Conservation (phyloP, 345 rosid species). For the Odontarrhena argentea region DNA sequence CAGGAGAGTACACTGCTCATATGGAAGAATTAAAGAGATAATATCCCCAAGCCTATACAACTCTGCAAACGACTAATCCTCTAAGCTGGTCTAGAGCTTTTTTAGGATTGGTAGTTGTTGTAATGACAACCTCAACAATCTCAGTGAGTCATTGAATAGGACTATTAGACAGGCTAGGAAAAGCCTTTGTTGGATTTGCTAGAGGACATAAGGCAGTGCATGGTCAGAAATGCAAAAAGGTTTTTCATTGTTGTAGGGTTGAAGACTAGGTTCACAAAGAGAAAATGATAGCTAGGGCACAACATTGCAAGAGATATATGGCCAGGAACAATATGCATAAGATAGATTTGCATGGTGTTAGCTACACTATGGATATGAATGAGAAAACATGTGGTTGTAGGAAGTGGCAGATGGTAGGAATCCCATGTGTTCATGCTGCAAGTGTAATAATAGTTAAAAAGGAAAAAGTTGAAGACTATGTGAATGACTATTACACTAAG, state of each 20-base stretch:
- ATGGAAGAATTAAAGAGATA: background rate
- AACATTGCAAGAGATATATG: background rate
- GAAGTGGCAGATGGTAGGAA: background rate
- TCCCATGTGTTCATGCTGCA: background rate
- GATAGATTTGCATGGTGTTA: background rate
- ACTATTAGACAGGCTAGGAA: background rate
- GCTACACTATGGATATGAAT: background rate
- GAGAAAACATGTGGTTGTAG: background rate
- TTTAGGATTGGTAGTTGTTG: background rate
- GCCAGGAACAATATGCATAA: background rate
- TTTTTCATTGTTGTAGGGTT: background rate
- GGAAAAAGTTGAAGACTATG: background rate
- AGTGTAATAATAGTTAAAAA: background rate
- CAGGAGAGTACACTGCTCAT: background rate
- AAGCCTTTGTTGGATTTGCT: background rate
- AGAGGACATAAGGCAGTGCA: background rate
- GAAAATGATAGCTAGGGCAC: background rate
- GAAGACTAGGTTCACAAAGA: background rate
- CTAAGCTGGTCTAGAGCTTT: background rate
- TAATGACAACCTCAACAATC: constrained; percentile 9
- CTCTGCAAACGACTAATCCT: background rate
- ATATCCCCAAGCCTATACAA: background rate
- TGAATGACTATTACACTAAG: background rate
- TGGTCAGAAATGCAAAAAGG: background rate
- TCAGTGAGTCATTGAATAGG: background rate